Base-by-base conservation (phyloP, 129 eudicot species). In the Dittrichia graveolens region DNA sequence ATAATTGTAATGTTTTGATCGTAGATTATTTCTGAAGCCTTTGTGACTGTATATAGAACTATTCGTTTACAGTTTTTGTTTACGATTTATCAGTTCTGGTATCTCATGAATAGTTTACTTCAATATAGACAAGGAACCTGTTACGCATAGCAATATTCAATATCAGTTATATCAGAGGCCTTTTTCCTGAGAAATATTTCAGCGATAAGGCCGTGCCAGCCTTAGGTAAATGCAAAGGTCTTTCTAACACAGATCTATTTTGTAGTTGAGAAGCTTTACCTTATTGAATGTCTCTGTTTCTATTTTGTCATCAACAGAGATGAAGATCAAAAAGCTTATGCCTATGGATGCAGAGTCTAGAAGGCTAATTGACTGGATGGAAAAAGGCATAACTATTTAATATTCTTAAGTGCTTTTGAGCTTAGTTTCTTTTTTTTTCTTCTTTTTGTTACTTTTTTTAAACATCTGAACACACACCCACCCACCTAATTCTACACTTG, bases 261-360 rank as follows among this genome's bases (percentile, higher is more conserved):
- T 42, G 41, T 58, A 69, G 65, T 67, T 53, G 61, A 60, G 55
- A 77, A 65, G 56, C 70, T 69, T 50, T 50, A 61, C 56, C 72
- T 31, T 49, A 68, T 67, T 61, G 14, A 65, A 8, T 70, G 39
- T n/a, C 35, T 53, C 50, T 50, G 57, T 64, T 62, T 42, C 37
- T 31, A 19, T 79, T 46, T 13, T 8, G 46, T 80, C 66, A 75
- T 62, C 35, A 65, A 60, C 89, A 95, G 97, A 95, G 82, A 95
- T 95, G 99, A 95, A 95, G 89, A 90, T 95, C 62, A 95, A 95
- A 85, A 90, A 90, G 88, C 96, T 95, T 41, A 88, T 90, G 99
- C 99, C 99, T 41, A 73, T 90, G 96, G 99, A 95, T 86, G 89
- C 86, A 4, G 99, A 95, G 82, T 90, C 99, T 8, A 92, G 99